Conservation (phyloP, 2,329 filamentous ascomycete genomes). For the Botryotinia narcissicola region DNA sequence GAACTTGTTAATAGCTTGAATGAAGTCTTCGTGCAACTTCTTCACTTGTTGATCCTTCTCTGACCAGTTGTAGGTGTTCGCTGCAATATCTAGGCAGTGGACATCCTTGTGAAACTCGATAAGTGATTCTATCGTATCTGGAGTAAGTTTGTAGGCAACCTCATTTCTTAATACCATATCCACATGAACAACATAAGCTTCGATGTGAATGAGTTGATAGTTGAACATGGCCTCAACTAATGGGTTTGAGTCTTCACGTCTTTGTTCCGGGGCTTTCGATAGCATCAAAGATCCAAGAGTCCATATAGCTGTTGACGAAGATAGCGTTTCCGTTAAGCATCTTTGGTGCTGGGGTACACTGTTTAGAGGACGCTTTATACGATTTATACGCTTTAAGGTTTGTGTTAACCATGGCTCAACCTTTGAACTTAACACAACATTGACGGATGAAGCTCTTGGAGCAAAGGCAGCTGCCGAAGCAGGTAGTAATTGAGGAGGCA, state of each 20-base stretch:
- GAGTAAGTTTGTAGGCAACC: constrained; percentile 95
- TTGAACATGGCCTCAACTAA: constrained; percentile 86
- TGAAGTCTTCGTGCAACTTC: constrained; percentile 94
- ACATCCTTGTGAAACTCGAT: constrained; percentile 96
- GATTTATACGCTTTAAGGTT: constrained; percentile 94
- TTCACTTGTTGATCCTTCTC: constrained; percentile 96
- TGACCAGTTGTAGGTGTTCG: constrained; percentile 89
- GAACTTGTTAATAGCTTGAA: constrained; percentile 95
- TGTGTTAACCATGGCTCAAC: constrained; percentile 96
- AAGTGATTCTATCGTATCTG: constrained; percentile 88
- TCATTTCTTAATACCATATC: constrained; percentile 98
- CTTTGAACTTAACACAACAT: constrained; percentile 88
- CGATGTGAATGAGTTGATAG: constrained; percentile 88
- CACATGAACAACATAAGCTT: constrained; percentile 97
- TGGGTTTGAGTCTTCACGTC: constrained; percentile 77
- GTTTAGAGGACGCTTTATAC: constrained; percentile 94
- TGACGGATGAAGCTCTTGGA: constrained; percentile 83
- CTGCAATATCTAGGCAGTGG: constrained; percentile 85
- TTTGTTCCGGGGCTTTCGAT: constrained; percentile 82
- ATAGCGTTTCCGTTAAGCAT: constrained; percentile 92
- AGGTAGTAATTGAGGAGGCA: constrained; percentile 91
- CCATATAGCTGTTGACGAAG: constrained; percentile 89
- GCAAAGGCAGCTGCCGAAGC: constrained; percentile 96
- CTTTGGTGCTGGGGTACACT: constrained; percentile 92
- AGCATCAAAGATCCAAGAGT: constrained; percentile 90